Percentiles rank a stretch among this genome's conserved stretches.
These are phyloP conservation scores for Aspergillus sp. DNA, from an alignment of 2,329 filamentous ascomycete genomes.

Conservation along the genomic window DNA sequence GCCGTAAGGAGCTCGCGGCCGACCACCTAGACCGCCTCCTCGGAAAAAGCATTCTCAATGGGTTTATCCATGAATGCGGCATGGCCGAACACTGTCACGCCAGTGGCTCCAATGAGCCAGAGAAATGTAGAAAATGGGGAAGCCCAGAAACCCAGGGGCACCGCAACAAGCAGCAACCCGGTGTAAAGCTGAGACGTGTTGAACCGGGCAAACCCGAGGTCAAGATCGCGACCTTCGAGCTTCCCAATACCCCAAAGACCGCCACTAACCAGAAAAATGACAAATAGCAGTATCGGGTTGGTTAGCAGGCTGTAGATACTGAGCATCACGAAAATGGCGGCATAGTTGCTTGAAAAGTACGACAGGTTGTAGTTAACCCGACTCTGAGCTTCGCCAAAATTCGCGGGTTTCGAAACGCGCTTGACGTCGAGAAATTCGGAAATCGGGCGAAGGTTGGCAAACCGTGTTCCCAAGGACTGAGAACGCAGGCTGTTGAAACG, in stretches of 20 bases:
- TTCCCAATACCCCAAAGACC: conserved; percentile 92
- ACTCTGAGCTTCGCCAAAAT: conserved; percentile 86
- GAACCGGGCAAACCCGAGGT: conserved; percentile 77
- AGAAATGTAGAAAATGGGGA: conserved; percentile 82
- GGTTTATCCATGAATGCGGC: conserved; percentile 96
- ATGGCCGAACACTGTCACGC: conserved; percentile 91
- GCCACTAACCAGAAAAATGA: conserved; percentile 81
- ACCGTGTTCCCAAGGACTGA: conserved; percentile 75
- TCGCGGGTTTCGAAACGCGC: conserved; percentile 88
- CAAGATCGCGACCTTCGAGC: conserved; percentile 83
- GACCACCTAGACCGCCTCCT: conserved; percentile 99
- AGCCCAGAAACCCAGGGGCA: conserved; percentile 81
- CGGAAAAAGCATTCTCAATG: conserved; percentile 99
- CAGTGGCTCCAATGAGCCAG: conserved; percentile 94
- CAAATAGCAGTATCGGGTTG: conserved; percentile 82
- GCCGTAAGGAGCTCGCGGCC: conserved; percentile 94
- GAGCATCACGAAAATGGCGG: conserved; percentile 88
- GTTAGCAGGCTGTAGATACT: conserved; percentile 93
- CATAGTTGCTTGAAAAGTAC: conserved; percentile 99
- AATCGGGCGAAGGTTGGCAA: conserved; percentile 87
- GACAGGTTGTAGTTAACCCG: conserved; percentile 95
- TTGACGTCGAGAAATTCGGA: conserved; percentile 96
- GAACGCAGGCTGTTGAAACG: conserved; percentile 81
- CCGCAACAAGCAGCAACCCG: conserved; percentile 74
- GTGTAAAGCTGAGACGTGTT: conserved; percentile 95